These are phyloP conservation scores for Croton setiger DNA, from an alignment of 441 rosid genomes.

Conservation along the genomic window DNA sequence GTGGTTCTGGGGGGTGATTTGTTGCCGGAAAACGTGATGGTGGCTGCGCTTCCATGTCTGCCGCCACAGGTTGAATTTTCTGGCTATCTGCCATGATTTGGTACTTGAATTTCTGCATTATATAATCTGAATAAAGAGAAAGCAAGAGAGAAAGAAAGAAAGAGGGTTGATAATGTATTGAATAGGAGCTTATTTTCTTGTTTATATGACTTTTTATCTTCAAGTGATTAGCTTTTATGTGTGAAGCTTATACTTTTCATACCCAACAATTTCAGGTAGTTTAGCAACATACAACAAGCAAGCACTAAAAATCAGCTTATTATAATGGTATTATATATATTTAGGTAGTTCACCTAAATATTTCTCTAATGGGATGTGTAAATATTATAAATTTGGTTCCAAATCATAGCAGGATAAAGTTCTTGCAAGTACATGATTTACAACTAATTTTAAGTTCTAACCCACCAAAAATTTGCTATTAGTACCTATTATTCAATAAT, in stretches of 20 bases:
- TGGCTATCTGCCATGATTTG: constrained; percentile 41
- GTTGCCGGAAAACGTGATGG: constrained; percentile 26
- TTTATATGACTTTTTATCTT: neutral
- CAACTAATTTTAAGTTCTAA: too few relatives aligned
- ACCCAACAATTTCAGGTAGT: constrained; percentile 48
- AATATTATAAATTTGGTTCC: too few relatives aligned
- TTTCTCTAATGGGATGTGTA: neutral
- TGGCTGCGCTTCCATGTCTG: constrained; percentile 35
- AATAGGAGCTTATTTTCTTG: neutral
- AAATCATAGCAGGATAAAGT: too few relatives aligned
- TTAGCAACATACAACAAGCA: constrained; percentile 35
- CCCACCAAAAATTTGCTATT: too few relatives aligned
- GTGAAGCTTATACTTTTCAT: constrained; percentile 32
- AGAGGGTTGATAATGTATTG: neutral
- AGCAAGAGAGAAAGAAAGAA: neutral
- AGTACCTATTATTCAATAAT: too few relatives aligned
- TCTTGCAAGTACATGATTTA: too few relatives aligned
- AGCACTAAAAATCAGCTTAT: neutral
- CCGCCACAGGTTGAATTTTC: constrained; percentile 42
- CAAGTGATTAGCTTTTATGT: neutral
- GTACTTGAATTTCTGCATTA: neutral
- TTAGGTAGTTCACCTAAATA: constrained; percentile 15
- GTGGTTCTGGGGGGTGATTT: constrained; percentile 19
- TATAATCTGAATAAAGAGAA: neutral
- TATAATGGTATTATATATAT: neutral